Percentiles rank a stretch among this genome's conserved stretches.
These are phyloP conservation scores for Rhododendron vialii DNA, from an alignment of 148 eudicot species.

Conservation along the genomic window DNA sequence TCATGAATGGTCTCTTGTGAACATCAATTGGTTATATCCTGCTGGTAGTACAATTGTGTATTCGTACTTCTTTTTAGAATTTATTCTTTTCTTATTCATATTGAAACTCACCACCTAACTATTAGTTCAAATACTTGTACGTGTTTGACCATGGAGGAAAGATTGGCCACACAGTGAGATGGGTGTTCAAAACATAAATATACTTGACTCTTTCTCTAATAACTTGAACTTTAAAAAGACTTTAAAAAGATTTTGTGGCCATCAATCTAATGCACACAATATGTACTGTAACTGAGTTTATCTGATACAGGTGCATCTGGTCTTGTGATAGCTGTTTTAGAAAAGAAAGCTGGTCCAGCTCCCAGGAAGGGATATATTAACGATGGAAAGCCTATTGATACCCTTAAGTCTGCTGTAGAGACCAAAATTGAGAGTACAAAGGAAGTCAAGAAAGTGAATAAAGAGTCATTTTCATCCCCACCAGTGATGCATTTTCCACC, in stretches of 20 bases:
- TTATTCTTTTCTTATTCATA: too few species aligned
- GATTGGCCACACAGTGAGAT: background rate
- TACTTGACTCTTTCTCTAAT: background rate
- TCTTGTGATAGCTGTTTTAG: background rate
- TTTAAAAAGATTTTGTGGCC: background rate
- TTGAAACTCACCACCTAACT: background rate
- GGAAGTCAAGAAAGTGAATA: background rate
- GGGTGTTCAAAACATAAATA: background rate
- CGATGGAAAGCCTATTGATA: background rate
- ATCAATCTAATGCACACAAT: background rate
- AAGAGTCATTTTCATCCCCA: slow-evolving; percentile 1
- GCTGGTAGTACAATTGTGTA: too few species aligned
- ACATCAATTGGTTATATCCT: too few species aligned
- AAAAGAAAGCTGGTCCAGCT: background rate
- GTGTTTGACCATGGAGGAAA: background rate
- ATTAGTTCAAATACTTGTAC: background rate
- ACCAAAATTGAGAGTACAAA: background rate
- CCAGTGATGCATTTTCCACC: background rate
- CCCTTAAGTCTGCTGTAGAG: background rate
- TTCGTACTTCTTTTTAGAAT: too few species aligned
- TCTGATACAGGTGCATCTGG: background rate
- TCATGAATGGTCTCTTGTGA: too few species aligned
- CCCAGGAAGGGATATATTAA: background rate
- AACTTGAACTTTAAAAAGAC: background rate
- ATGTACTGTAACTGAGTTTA: background rate